phyloP scores from a whole-genome alignment of 2,329 filamentous ascomycete species.

The Trichoderma sp. region DNA sequence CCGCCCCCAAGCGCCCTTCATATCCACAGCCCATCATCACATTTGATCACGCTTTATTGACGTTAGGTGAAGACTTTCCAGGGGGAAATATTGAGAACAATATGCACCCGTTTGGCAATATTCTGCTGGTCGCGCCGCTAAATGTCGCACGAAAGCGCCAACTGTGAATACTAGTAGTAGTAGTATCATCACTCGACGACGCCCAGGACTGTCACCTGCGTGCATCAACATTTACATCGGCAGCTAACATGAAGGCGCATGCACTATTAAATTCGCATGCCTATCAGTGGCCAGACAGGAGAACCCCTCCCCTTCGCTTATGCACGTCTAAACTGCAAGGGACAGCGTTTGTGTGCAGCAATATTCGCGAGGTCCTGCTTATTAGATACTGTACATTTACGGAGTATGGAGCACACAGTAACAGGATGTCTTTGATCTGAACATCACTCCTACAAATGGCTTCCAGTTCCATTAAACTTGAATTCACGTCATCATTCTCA shows the following conservation, averaged over 20 bases:
- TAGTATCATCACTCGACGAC: not conserved
- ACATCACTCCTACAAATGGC: not conserved
- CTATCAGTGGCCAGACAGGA: not conserved
- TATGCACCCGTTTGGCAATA: not conserved
- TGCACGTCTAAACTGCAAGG: not conserved
- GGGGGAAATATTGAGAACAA: not conserved
- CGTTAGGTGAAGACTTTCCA: not conserved
- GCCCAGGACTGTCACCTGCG: not conserved
- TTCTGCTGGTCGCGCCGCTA: not conserved
- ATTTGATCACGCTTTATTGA: not conserved
- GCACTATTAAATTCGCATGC: not conserved
- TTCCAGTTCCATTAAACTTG: not conserved
- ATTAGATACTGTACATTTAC: not conserved
- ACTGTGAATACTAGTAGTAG: not conserved
- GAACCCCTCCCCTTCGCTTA: not conserved
- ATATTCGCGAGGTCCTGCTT: not conserved
- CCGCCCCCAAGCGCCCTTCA: slow-evolving; percentile 1
- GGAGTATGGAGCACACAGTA: not conserved
- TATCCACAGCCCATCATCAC: slow-evolving; percentile 1
- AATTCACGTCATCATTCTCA: not conserved
- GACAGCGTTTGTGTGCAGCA: not conserved
- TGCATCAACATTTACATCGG: not conserved
- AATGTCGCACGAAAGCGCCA: not conserved
- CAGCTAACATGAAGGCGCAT: not conserved
- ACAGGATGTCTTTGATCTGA: not conserved